Evolutionary conservation across 495 filamentous ascomycete species (phyloP).

Genomic region (Collariella sp.): DNA sequence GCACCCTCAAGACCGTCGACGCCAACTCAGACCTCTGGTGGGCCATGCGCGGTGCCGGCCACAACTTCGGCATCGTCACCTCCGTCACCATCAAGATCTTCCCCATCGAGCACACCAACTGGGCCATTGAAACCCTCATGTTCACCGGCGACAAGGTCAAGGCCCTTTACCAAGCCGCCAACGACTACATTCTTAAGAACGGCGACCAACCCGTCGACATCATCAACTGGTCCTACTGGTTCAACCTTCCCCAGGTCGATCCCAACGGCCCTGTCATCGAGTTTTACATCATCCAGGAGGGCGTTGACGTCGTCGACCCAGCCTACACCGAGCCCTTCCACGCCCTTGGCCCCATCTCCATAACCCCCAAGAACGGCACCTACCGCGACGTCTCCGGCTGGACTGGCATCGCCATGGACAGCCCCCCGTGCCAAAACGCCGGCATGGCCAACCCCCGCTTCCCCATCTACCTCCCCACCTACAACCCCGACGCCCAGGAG

Average conservation of each 20-base stretch:
- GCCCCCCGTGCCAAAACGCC: constrained; percentile 38
- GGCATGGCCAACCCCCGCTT: constrained; percentile 42
- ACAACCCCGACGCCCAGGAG: constrained; percentile 38
- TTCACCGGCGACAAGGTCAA: constrained; percentile 44
- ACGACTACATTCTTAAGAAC: constrained; percentile 34
- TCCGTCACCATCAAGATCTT: constrained; percentile 42
- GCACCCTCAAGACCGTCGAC: constrained; percentile 33
- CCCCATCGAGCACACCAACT: constrained; percentile 28
- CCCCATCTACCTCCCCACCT: constrained; percentile 39
- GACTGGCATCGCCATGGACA: constrained; percentile 32
- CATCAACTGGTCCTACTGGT: constrained; percentile 46
- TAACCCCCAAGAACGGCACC: constrained; percentile 22
- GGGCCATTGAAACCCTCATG: constrained; percentile 38
- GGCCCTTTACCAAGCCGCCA: constrained; percentile 38
- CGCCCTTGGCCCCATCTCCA: constrained; percentile 36
- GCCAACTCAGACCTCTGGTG: constrained; percentile 45
- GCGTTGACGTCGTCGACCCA: constrained; percentile 32
- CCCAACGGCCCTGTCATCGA: constrained; percentile 37
- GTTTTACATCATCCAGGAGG: constrained; percentile 46
- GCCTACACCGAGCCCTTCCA: constrained; percentile 39
- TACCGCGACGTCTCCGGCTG: constrained; percentile 40
- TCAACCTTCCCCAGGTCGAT: constrained; percentile 35
- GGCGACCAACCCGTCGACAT: constrained; percentile 34
- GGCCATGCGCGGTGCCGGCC: constrained; percentile 51
- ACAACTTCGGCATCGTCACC: constrained; percentile 56